A percentile compares a stretch with the other conserved stretches of the same genome.
Conservation (phyloP, 306 rosid species). For the Pueraria montana region DNA sequence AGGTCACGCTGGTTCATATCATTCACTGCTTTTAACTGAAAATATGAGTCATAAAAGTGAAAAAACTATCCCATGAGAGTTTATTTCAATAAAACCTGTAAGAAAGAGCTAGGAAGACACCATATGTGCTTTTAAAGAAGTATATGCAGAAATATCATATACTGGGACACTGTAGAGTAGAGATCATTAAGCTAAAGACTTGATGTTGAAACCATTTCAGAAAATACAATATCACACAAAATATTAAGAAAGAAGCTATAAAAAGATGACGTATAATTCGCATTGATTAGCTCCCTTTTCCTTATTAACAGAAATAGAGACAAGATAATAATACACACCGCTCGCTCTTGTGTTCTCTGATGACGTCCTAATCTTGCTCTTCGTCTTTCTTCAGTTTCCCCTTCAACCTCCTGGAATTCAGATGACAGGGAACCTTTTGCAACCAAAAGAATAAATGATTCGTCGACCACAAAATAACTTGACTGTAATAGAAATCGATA, state of each 20-base stretch:
- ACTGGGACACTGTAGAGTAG: constrained; percentile 20
- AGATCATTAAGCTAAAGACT: constrained; percentile 11
- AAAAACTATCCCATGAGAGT: constrained; percentile 30
- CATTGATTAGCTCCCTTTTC: constrained; percentile 17
- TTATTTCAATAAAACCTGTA: constrained; percentile 32
- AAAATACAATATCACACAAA: constrained; percentile 9
- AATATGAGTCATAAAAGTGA: constrained; percentile 35
- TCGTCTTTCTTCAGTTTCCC: constrained; percentile 92
- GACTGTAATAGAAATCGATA: constrained; percentile 22
- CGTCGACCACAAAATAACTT: constrained; percentile 6
- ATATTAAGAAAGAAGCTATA: background rate
- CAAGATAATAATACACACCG: constrained; percentile 65
- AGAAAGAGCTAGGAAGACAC: constrained; percentile 35
- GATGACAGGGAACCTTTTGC: constrained; percentile 64
- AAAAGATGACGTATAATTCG: constrained; percentile 8
- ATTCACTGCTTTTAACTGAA: constrained; percentile 88
- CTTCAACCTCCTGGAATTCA: constrained; percentile 81
- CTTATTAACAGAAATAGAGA: constrained; percentile 14
- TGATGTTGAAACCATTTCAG: constrained; percentile 23
- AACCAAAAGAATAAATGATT: constrained; percentile 31
- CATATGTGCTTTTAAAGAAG: constrained; percentile 16
- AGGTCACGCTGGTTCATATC: constrained; percentile 92
- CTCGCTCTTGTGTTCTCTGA: constrained; percentile 75
- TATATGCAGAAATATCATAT: constrained; percentile 31
- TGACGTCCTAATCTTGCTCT: constrained; percentile 78